A percentile compares a stretch with the other conserved stretches of the same genome.
These are phyloP conservation scores for Magnaporthales sp. DNA, from an alignment of 2,329 filamentous ascomycete genomes.

Conservation along the genomic window DNA sequence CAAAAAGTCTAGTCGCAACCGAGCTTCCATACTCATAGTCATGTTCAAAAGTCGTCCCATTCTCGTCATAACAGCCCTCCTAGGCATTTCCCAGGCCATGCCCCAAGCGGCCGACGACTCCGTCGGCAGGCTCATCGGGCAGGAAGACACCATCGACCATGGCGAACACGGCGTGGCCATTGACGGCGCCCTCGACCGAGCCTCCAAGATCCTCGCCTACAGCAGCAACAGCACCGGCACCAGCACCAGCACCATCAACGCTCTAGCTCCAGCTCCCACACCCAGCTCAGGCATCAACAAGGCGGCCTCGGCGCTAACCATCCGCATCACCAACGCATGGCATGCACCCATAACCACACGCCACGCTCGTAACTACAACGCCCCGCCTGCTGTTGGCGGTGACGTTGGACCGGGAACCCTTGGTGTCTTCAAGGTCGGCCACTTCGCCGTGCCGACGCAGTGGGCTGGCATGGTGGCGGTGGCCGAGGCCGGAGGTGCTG, in stretches of 20 bases:
- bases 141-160: neutral
- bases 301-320: neutral
- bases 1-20: neutral
- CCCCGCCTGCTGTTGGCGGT: conserved; percentile 7
- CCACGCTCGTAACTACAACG: conserved; percentile 9
- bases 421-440: conserved; percentile 5
- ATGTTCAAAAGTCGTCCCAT: neutral
- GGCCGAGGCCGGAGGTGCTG: conserved; percentile 5
- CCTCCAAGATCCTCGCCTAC: neutral
- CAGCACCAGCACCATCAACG: no score
- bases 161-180: neutral
- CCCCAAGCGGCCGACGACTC: neutral
- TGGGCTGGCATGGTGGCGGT: conserved; percentile 15
- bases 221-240: neutral
- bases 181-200: conserved; percentile 4
- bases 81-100: neutral
- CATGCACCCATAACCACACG: conserved; percentile 10
- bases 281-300: neutral
- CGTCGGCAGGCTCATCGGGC: conserved; percentile 1
- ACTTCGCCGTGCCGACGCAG: conserved; percentile 12
- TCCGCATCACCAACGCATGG: conserved; percentile 1
- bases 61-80: neutral
- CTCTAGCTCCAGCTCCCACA: neutral
- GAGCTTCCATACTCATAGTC: neutral
- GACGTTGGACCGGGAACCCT: conserved; percentile 10